Conservation (phyloP, 805 yeast genomes). For the Cyberlindnera amylophila region DNA sequence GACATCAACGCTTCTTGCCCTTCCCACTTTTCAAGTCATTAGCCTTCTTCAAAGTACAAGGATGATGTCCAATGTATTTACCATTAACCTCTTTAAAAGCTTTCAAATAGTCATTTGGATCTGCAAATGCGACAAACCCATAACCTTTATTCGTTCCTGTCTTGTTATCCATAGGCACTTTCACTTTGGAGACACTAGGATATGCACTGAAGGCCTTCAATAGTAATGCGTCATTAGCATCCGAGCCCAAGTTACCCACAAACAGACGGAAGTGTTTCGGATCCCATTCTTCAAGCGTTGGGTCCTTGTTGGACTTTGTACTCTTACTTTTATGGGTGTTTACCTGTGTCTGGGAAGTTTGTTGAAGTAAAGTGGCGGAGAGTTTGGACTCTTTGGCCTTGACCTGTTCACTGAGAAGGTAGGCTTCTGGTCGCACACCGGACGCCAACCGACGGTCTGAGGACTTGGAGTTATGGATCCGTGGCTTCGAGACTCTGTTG, state of each 20-base stretch:
- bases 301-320: neutral
- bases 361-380: slow-evolving; percentile 10
- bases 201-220: slow-evolving; percentile 50
- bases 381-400: slow-evolving; percentile 10
- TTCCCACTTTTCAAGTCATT: slow-evolving; percentile 26
- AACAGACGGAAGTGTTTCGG: slow-evolving; percentile 68
- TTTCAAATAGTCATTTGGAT: slow-evolving; percentile 60
- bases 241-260: slow-evolving; percentile 71
- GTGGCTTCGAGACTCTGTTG: slow-evolving; percentile 14
- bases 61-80: slow-evolving; percentile 70
- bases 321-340: neutral
- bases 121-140: slow-evolving; percentile 69
- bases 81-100: slow-evolving; percentile 78
- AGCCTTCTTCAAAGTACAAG: slow-evolving; percentile 66
- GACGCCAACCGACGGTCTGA: slow-evolving; percentile 57
- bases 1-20: slow-evolving; percentile 28
- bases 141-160: slow-evolving; percentile 51
- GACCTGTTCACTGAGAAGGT: slow-evolving; percentile 32
- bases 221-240: slow-evolving; percentile 58
- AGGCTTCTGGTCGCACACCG: slow-evolving; percentile 42
- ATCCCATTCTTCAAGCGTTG: slow-evolving; percentile 54
- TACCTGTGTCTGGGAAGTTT: slow-evolving; percentile 1
- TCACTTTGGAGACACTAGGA: slow-evolving; percentile 51
- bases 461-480: slow-evolving; percentile 27
- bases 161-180: slow-evolving; percentile 51